Base-by-base conservation (phyloP, 345 rosid species). In the Salix purpurea region DNA sequence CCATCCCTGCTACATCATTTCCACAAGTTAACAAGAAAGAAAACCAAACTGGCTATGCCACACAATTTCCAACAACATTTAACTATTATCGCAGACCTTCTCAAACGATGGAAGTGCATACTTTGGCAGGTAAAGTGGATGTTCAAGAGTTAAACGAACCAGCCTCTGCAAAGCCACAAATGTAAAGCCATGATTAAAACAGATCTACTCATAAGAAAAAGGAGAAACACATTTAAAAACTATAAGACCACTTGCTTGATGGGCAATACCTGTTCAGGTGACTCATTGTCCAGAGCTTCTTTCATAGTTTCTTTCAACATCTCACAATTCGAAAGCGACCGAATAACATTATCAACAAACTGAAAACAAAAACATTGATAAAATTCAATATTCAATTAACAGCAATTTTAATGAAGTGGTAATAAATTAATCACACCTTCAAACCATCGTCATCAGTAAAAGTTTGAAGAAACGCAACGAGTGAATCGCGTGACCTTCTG, bases 141-240 rank as follows among this genome's bases (percentile, higher is more conserved):
- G 92, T 15, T 87, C 85, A 66, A 91, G 65, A 54, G 99, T 95
- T 83, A 82, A 78, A 67, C 90, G 86, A 52, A 91, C 94, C 75
- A 95, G 80, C 87, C 85, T 90, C 98, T 90, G 92, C 90, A 86
- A 76, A 80, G 85, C 86, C 93, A 88, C 85, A 75, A 84, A 70
- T 30, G 73, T 67, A 71, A 77, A 85, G 24, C 46, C 80, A 81
- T 48, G 32, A 62, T 80, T 70, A 79, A 60, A 66, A 56, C 13
- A 46, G n/a, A 69, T n/a, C n/a, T 36, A 15, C 36, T 10, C 32
- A 37, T 34, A 7, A 66, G n/a, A 66, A 66, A 65, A 11, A 6
- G 13, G 69, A 13, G 65, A 26, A 21, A 44, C n/a, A 26, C 2
- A 32, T 15, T 23, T 16, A 69, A 52, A 15, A 71, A 50, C n/a